A percentile compares a stretch with the other conserved stretches of the same genome.
Evolutionary conservation across 164 flowering plant genomes (phyloP).

Genomic region (Euptelea pleiosperma): DNA sequence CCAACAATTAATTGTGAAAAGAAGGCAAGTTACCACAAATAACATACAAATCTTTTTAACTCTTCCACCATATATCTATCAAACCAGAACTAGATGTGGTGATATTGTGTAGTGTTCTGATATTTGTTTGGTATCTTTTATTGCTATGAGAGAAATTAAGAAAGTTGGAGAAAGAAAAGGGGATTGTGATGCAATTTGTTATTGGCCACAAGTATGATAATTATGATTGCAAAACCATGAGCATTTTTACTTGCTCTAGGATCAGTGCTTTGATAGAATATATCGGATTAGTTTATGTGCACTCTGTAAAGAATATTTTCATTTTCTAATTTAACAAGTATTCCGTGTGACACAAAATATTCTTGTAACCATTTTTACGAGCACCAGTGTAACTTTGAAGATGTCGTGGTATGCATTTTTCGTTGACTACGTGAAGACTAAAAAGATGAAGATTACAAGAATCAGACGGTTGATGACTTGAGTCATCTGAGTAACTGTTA

Average conservation of each 20-base stretch:
- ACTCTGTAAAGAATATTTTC: no score
- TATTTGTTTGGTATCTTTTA: slow-evolving; percentile 24
- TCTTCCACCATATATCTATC: background rate
- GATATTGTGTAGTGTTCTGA: slow-evolving; percentile 3
- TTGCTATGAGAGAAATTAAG: slow-evolving; percentile 53
- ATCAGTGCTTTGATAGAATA: slow-evolving; percentile 7
- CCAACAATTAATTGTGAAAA: slow-evolving; percentile 52
- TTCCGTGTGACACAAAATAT: no score
- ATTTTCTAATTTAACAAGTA: no score
- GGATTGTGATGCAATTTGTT: slow-evolving; percentile 82
- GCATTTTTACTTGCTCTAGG: slow-evolving; percentile 9
- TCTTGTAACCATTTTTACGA: no score
- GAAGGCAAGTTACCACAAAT: slow-evolving; percentile 43
- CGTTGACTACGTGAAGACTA: no score
- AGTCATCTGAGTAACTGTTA: no score
- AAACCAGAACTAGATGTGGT: background rate
- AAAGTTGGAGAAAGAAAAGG: slow-evolving; percentile 77
- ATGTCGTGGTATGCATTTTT: no score
- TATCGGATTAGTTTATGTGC: slow-evolving; percentile 8
- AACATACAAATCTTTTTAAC: background rate
- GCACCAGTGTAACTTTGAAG: no score
- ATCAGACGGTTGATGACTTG: no score
- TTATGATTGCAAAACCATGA: background rate
- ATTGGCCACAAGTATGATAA: slow-evolving; percentile 81
- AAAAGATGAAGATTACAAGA: no score